These are phyloP conservation scores for Limnomonas spitsbergensis DNA, from an alignment of 139 green algal genomes.

Conservation along the genomic window DNA sequence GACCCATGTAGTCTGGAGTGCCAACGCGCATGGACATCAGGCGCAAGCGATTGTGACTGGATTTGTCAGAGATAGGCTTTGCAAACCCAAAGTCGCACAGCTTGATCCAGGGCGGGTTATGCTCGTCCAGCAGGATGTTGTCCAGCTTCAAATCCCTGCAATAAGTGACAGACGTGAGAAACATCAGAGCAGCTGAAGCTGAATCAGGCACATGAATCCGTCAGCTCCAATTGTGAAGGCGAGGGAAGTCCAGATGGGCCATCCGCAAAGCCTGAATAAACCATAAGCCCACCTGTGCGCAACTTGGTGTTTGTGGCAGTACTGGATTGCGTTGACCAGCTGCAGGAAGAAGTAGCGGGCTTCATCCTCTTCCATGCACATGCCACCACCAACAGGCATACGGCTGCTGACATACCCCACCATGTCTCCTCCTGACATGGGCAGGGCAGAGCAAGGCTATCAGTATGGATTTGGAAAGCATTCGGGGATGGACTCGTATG, in stretches of 20 bases:
- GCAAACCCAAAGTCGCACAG: constrained; percentile 73
- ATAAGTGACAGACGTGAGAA: too few species aligned
- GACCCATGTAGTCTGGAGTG: constrained; percentile 59
- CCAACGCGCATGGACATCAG: constrained; percentile 51
- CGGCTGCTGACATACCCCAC: neutral
- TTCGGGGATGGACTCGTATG: too few species aligned
- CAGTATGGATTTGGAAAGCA: too few species aligned
- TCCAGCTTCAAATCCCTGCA: constrained; percentile 69
- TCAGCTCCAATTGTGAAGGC: neutral
- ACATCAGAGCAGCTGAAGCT: too few species aligned
- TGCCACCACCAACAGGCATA: neutral
- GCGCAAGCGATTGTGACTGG: neutral
- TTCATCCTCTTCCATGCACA: constrained; percentile 52
- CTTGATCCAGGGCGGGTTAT: constrained; percentile 54
- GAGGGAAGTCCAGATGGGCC: neutral
- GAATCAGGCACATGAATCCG: constrained; percentile 21
- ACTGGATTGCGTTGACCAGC: constrained; percentile 79
- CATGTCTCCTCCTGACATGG: neutral
- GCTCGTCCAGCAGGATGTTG: constrained; percentile 77
- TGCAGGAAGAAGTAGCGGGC: constrained; percentile 72
- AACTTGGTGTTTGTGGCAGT: constrained; percentile 64
- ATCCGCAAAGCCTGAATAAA: too few species aligned
- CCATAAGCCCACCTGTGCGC: neutral
- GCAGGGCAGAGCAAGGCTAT: too few species aligned
- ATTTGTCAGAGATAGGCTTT: constrained; percentile 36